Percentiles rank a stretch among this genome's conserved stretches.
Evolutionary conservation across 306 rosid genomes (phyloP).

Genomic region (Quercus robur): DNA sequence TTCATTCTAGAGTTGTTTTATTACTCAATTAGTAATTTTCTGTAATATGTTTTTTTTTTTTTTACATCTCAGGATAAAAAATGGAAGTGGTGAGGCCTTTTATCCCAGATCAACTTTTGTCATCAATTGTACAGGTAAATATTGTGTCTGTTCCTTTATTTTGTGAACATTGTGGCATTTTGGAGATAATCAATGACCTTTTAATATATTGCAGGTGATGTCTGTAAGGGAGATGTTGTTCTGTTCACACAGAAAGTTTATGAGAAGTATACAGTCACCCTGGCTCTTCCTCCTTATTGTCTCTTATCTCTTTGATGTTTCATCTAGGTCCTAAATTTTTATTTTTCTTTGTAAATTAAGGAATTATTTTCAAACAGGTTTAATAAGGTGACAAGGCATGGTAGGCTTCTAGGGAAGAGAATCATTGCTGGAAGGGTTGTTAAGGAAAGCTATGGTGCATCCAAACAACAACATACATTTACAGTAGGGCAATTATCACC

Average conservation of each 20-base stretch:
- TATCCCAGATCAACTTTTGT: slow-evolving; percentile 68
- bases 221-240: slow-evolving; percentile 77
- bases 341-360: slow-evolving; percentile 1
- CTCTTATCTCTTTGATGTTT: slow-evolving; percentile 16
- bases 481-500: slow-evolving; percentile 45
- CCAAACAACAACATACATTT: slow-evolving; percentile 80
- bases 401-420: slow-evolving; percentile 56
- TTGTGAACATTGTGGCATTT: slow-evolving; percentile 17
- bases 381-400: slow-evolving; percentile 56
- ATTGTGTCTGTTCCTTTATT: not conserved
- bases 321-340: not conserved
- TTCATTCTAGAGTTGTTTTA: not conserved
- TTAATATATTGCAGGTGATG: slow-evolving; percentile 61
- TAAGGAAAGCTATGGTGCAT: slow-evolving; percentile 81
- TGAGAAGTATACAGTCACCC: slow-evolving; percentile 41
- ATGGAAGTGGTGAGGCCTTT: slow-evolving; percentile 49
- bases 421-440: slow-evolving; percentile 73
- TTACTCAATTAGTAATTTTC: not conserved
- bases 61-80: slow-evolving; percentile 45
- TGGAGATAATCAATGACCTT: not conserved
- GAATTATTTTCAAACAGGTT: slow-evolving; percentile 45
- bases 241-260: slow-evolving; percentile 71
- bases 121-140: slow-evolving; percentile 66
- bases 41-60: not conserved
- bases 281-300: slow-evolving; percentile 3